Conservation (phyloP, 1,284 basidiomycete species). For the Athelia psychrophila region DNA sequence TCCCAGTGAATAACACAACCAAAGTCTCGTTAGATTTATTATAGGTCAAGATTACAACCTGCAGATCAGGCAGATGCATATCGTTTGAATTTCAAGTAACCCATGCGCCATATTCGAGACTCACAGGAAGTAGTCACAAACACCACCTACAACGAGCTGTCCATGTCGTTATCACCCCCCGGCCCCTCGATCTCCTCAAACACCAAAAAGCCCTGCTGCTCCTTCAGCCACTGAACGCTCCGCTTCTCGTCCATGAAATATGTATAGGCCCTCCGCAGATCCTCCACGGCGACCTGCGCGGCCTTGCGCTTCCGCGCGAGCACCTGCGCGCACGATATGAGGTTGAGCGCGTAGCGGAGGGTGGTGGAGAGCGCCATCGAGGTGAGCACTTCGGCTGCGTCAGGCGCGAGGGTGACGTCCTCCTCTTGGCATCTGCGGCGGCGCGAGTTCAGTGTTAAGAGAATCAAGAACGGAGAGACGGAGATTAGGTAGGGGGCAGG, state of each 20-base stretch:
- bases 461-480: background rate
- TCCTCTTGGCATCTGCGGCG: slow-evolving; percentile 84
- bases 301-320: slow-evolving; percentile 81
- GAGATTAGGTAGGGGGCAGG: slow-evolving; percentile 1
- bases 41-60: too few relatives aligned
- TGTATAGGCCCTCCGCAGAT: slow-evolving; percentile 80
- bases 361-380: slow-evolving; percentile 87
- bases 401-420: slow-evolving; percentile 82
- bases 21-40: too few relatives aligned
- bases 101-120: too few relatives aligned
- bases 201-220: slow-evolving; percentile 70
- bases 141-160: slow-evolving; percentile 9
- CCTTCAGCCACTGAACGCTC: slow-evolving; percentile 93
- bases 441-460: slow-evolving; percentile 4
- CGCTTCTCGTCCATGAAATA: slow-evolving; percentile 97
- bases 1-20: too few relatives aligned
- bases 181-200: slow-evolving; percentile 61
- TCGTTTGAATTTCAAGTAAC: too few relatives aligned
- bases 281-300: slow-evolving; percentile 76
- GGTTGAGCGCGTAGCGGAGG: slow-evolving; percentile 86
- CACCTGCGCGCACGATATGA: slow-evolving; percentile 88
- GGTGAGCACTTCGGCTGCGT: slow-evolving; percentile 78
- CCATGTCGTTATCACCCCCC: slow-evolving; percentile 29
- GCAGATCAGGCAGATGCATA: too few relatives aligned
- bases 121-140: too few relatives aligned